These are phyloP conservation scores for Ceratocystis smalleyi DNA, from an alignment of 2,329 filamentous ascomycete genomes.

Conservation along the genomic window DNA sequence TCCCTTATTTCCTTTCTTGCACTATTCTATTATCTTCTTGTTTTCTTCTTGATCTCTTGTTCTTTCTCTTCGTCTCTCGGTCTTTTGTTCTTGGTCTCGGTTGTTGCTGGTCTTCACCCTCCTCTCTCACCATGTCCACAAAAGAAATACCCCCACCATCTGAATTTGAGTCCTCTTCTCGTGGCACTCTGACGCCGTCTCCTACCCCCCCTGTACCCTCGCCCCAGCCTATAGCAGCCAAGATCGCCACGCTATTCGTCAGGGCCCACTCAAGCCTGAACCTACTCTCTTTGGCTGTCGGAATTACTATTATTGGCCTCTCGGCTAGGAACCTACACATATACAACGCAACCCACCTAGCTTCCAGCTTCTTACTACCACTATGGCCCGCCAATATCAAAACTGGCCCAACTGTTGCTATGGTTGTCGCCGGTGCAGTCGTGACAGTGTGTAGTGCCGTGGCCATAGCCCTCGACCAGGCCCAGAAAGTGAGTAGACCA, in stretches of 20 bases:
- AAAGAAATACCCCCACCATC: conserved; percentile 30
- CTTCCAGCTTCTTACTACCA: conserved; percentile 33
- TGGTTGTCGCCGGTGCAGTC: conserved; percentile 37
- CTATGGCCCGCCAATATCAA: conserved; percentile 45
- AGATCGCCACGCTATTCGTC: conserved; percentile 29
- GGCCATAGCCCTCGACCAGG: conserved; percentile 35
- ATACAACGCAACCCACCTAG: conserved; percentile 39
- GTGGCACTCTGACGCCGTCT: conserved; percentile 24
- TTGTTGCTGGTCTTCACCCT: conserved; percentile 5
- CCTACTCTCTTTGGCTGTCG: conserved; percentile 34
- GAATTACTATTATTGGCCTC: conserved; percentile 38
- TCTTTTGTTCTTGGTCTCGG: not conserved
- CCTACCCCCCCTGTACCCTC: conserved; percentile 19
- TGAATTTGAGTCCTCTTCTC: conserved; percentile 33
- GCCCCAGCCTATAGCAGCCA: conserved; percentile 24
- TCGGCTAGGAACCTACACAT: conserved; percentile 38
- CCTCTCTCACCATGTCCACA: conserved; percentile 16
- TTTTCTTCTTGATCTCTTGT: not conserved
- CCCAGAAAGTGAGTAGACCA: conserved; percentile 33
- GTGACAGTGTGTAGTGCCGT: conserved; percentile 34
- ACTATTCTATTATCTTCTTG: not conserved
- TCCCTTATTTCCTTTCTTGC: not conserved
- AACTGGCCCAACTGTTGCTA: conserved; percentile 38
- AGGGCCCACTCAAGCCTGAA: conserved; percentile 33
- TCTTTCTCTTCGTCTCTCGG: not conserved